These are phyloP conservation scores for Rubroshorea leprosula DNA, from an alignment of 345 rosid genomes.

Conservation along the genomic window DNA sequence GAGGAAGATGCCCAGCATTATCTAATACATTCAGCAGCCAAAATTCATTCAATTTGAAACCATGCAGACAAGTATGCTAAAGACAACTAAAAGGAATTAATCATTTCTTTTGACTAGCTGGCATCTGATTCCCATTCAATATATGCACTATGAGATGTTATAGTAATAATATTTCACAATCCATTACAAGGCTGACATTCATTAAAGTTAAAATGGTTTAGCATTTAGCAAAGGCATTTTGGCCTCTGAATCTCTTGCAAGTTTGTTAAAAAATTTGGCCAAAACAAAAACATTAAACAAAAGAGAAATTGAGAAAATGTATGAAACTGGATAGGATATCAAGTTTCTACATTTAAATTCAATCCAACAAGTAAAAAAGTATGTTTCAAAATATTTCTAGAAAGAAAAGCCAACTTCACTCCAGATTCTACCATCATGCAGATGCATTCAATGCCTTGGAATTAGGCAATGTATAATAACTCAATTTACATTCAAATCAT, in stretches of 20 bases:
- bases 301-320: background rate
- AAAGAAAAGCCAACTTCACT: background rate
- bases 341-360: background rate
- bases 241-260: background rate
- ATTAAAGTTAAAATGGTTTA: background rate
- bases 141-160: too few species aligned
- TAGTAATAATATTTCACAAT: background rate
- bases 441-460: background rate
- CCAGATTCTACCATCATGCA: background rate
- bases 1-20: constrained; percentile 50
- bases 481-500: background rate
- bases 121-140: background rate
- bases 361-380: background rate
- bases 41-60: background rate
- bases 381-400: background rate
- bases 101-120: too few species aligned
- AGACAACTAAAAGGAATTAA: too few species aligned
- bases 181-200: background rate
- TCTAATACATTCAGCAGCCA: constrained; percentile 30
- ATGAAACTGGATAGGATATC: background rate
- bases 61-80: too few species aligned
- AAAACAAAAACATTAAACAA: background rate
- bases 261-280: background rate
- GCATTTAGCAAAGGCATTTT: background rate
- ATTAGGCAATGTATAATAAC: background rate